phyloP scores from a whole-genome alignment of 23 red algal species.

The Gracilariopsis chorda region DNA sequence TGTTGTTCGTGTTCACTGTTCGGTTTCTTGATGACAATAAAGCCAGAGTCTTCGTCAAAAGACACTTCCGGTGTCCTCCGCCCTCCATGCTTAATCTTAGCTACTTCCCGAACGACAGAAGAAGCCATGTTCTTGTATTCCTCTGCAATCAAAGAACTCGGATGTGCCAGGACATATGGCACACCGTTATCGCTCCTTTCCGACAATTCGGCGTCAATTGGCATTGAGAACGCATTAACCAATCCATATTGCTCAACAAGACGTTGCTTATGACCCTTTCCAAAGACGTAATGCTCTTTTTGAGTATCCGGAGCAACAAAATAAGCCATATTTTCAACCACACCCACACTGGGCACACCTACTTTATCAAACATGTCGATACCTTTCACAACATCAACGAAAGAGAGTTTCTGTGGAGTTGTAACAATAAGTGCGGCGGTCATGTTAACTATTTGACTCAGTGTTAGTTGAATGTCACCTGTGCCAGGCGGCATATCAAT shows the following conservation, averaged over 20 bases:
- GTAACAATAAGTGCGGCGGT: conserved; percentile 96
- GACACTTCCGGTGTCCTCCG: conserved; percentile 38
- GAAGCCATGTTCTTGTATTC: conserved; percentile 77
- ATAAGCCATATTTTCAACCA: conserved; percentile 98
- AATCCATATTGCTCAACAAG: conserved; percentile 87
- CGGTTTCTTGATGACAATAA: conserved; percentile 51
- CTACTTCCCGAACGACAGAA: conserved; percentile 82
- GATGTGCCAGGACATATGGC: conserved; percentile 67
- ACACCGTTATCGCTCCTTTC: conserved; percentile 75
- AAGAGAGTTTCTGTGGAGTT: conserved; percentile 93
- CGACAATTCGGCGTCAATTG: conserved; percentile 79
- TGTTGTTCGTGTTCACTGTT: conserved; percentile 15
- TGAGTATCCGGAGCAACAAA: conserved; percentile 89
- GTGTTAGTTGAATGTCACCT: conserved; percentile 95
- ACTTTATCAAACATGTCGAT: conserved; percentile 97
- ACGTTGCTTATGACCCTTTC: conserved; percentile 74
- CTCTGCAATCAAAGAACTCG: conserved; percentile 27
- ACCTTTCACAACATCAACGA: conserved; percentile 98
- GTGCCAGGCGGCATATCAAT: conserved; percentile 99
- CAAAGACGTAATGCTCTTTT: conserved; percentile 85
- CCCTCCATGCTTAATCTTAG: conserved; percentile 78
- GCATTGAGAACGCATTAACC: conserved; percentile 68
- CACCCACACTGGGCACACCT: conserved; percentile 84
- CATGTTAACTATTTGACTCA: conserved; percentile 88
- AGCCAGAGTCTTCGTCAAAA: conserved; percentile 63